Evolutionary conservation across 2,329 filamentous ascomycete species (phyloP).

Genomic region (Alternaria tenuissima): DNA sequence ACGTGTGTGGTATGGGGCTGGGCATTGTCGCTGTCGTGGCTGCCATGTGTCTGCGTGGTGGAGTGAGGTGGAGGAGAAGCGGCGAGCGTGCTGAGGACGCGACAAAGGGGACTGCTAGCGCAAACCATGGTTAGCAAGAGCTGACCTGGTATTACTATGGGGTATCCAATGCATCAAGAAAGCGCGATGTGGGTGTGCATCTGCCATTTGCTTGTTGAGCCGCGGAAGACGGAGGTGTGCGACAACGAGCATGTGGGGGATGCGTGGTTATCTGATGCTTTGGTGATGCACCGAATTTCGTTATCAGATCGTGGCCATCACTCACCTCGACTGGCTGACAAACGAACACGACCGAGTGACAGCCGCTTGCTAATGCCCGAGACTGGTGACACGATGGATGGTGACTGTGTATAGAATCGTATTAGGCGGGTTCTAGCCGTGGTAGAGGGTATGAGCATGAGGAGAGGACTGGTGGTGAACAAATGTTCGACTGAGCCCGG

Average conservation of each 20-base stretch:
- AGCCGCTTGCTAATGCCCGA: constrained; percentile 14
- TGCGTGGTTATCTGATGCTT: constrained; percentile 21
- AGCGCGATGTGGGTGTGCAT: constrained; percentile 1
- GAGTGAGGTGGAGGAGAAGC: constrained; percentile 17
- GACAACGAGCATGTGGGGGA: constrained; percentile 10
- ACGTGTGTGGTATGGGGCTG: constrained; percentile 49
- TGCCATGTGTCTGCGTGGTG: constrained; percentile 31
- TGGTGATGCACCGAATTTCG: constrained; percentile 15
- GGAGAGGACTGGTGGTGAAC: constrained; percentile 23
- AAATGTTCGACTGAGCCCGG: constrained; percentile 10
- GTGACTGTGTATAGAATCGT: background rate
- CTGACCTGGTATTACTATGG: constrained; percentile 14
- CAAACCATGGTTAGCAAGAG: constrained; percentile 40
- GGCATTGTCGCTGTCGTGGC: constrained; percentile 30
- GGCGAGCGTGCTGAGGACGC: constrained; percentile 24
- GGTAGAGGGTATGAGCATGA: constrained; percentile 12
- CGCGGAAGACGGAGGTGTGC: constrained; percentile 9
- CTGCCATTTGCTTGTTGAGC: constrained; percentile 5
- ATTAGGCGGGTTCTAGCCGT: constrained; percentile 8
- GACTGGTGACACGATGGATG: constrained; percentile 22
- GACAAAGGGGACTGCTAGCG: constrained; percentile 33
- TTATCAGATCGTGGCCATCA: constrained; percentile 42
- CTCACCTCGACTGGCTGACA: constrained; percentile 29
- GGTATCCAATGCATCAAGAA: background rate
- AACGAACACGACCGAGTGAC: constrained; percentile 25